Conservation (phyloP, 805 yeast species). For the Candida ulmi region DNA sequence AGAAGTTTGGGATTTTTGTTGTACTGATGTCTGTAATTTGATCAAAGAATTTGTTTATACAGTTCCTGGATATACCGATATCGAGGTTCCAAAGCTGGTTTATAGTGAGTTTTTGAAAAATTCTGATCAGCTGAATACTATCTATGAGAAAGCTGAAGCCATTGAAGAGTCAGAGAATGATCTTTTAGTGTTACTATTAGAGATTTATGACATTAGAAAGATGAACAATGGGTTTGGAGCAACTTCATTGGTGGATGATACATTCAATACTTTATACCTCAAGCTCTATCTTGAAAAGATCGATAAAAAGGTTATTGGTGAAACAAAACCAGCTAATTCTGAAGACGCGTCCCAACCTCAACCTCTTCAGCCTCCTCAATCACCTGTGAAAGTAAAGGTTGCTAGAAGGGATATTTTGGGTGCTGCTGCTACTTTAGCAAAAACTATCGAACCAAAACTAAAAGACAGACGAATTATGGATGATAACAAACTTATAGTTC, state of each 20-base stretch:
- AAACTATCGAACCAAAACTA: constrained; percentile 13
- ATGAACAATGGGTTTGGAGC: constrained; percentile 80
- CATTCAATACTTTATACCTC: constrained; percentile 56
- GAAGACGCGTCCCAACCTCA: too few relatives aligned
- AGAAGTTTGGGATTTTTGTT: constrained; percentile 61
- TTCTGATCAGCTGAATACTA: constrained; percentile 27
- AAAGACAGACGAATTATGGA: constrained; percentile 8
- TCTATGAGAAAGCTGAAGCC: constrained; percentile 25
- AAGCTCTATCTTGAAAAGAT: constrained; percentile 34
- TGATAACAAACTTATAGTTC: constrained; percentile 8
- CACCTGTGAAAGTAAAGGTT: constrained; percentile 33
- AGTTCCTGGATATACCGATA: constrained; percentile 45
- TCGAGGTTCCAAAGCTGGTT: constrained; percentile 37
- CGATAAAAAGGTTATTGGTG: too few relatives aligned
- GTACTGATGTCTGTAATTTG: constrained; percentile 45
- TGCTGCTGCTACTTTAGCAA: constrained; percentile 18
- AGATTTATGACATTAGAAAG: constrained; percentile 55
- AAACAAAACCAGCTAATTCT: too few relatives aligned
- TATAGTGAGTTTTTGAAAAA: constrained; percentile 37
- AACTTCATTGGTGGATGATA: constrained; percentile 69
- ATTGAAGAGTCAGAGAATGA: constrained; percentile 31
- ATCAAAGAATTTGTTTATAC: constrained; percentile 40
- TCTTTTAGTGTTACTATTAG: constrained; percentile 39
- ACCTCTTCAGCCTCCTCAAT: too few relatives aligned
- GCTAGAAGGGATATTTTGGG: constrained; percentile 45